Percentiles rank a stretch among this genome's conserved stretches.
phyloP scores from a whole-genome alignment of 2,329 filamentous ascomycete genomes.

The Penicillium hordei region DNA sequence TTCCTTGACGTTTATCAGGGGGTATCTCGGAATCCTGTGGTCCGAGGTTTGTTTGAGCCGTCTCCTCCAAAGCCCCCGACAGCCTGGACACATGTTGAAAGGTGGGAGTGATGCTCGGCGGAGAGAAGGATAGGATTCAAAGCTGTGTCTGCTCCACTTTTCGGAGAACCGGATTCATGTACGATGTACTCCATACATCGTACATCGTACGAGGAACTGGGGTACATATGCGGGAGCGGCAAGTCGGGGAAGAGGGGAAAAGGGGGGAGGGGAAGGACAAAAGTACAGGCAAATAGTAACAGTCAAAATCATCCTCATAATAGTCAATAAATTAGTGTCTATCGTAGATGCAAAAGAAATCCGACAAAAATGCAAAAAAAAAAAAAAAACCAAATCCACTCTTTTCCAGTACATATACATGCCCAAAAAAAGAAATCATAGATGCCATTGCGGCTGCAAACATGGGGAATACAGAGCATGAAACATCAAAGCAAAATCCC shows the following conservation, averaged over 20 bases:
- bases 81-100: background rate
- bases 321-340: conserved; percentile 2
- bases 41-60: background rate
- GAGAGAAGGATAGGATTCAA: background rate
- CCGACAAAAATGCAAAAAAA: no score
- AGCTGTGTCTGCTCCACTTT: background rate
- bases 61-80: background rate
- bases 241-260: background rate
- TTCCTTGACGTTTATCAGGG: background rate
- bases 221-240: background rate
- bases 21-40: background rate
- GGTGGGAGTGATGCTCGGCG: background rate
- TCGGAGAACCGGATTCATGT: background rate
- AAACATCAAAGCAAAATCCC: background rate
- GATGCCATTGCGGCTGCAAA: background rate
- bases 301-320: background rate
- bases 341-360: conserved; percentile 2
- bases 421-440: background rate
- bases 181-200: background rate
- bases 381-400: background rate
- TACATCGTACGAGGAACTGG: background rate
- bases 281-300: background rate
- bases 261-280: background rate
- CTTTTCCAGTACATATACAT: conserved; percentile 6
- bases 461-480: conserved; percentile 4